Percentiles rank a stretch among this genome's conserved stretches.
Conservation (phyloP, 2,329 filamentous ascomycete genomes). For the Penicillium sp. region DNA sequence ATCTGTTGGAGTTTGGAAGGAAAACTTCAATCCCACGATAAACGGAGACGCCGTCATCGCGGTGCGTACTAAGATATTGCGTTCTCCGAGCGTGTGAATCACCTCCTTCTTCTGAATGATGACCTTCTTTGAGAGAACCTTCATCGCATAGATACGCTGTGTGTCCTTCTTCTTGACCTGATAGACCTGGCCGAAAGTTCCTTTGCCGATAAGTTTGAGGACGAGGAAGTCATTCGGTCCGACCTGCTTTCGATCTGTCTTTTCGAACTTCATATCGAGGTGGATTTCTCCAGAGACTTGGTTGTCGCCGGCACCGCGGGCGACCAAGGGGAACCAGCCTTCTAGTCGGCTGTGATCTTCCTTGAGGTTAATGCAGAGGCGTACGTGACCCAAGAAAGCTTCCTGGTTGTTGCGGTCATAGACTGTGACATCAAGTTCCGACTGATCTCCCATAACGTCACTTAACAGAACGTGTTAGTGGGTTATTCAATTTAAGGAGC, state of each 20-base stretch:
- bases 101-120: constrained; percentile 99
- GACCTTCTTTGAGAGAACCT: constrained; percentile 98
- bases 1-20: constrained; percentile 95
- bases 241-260: constrained; percentile 83
- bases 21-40: constrained; percentile 97
- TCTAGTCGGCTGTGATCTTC: constrained; percentile 69
- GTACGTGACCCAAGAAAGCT: constrained; percentile 86
- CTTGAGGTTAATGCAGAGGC: constrained; percentile 70
- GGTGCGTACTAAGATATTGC: constrained; percentile 94
- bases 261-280: constrained; percentile 80
- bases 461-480: constrained; percentile 49
- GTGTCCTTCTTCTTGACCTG: constrained; percentile 98
- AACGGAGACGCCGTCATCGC: constrained; percentile 95
- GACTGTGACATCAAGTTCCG: constrained; percentile 86
- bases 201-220: constrained; percentile 92
- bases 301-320: constrained; percentile 75
- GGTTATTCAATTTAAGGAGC: neutral
- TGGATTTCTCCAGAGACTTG: constrained; percentile 82
- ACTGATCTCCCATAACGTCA: constrained; percentile 89
- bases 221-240: constrained; percentile 96
- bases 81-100: constrained; percentile 91
- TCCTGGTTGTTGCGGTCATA: constrained; percentile 86
- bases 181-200: constrained; percentile 97
- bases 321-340: constrained; percentile 80
- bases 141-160: constrained; percentile 96